Evolutionary conservation across 345 rosid species (phyloP).

Genomic region (Excoecaria cochinchinensis): DNA sequence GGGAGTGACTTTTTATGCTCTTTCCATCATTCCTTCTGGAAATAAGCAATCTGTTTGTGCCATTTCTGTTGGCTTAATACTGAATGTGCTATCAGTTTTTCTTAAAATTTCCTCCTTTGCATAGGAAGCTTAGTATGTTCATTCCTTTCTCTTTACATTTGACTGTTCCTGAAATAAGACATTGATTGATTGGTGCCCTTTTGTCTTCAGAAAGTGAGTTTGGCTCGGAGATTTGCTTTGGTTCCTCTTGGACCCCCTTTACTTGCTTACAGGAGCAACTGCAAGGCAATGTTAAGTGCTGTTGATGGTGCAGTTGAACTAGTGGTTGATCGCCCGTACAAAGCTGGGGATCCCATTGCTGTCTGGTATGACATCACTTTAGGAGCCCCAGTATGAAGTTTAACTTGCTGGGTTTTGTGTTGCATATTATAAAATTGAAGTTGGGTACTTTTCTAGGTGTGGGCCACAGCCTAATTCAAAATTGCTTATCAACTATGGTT

Average conservation of each 20-base stretch:
- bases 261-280: conserved; percentile 86
- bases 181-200: conserved; percentile 20
- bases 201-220: conserved; percentile 78
- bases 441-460: conserved; percentile 56
- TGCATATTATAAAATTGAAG: conserved; percentile 10
- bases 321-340: conserved; percentile 81
- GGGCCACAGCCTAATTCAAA: conserved; percentile 96
- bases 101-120: background rate
- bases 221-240: conserved; percentile 95
- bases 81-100: background rate
- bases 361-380: conserved; percentile 59
- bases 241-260: conserved; percentile 99
- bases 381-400: conserved; percentile 14
- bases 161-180: conserved; percentile 2
- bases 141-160: background rate
- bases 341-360: conserved; percentile 84
- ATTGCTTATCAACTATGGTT: conserved; percentile 91
- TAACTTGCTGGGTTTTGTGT: background rate
- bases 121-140: background rate
- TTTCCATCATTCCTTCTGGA: background rate
- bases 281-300: conserved; percentile 90
- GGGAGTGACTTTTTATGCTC: background rate
- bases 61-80: background rate
- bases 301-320: conserved; percentile 81
- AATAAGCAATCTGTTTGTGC: background rate